phyloP scores from a whole-genome alignment of 345 rosid species.

The Eucalyptus paniculata region DNA sequence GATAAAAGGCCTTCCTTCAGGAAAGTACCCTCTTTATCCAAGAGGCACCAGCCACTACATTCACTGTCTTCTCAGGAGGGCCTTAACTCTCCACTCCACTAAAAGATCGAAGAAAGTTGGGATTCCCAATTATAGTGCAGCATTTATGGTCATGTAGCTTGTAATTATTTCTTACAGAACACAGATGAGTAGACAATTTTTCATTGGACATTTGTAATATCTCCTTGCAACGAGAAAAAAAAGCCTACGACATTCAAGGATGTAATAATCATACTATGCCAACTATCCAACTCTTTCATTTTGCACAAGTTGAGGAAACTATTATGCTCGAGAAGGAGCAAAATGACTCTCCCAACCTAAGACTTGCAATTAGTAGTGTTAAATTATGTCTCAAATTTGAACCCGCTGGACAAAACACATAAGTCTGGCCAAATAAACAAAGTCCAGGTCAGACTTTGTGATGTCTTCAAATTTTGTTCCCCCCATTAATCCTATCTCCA shows the following conservation, averaged over 20 bases:
- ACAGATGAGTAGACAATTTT: background rate
- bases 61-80: constrained; percentile 69
- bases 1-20: constrained; percentile 58
- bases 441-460: no score
- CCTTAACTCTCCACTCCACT: constrained; percentile 30
- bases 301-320: background rate
- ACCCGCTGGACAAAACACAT: no score
- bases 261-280: background rate
- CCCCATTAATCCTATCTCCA: no score
- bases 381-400: no score
- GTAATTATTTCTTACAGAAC: background rate
- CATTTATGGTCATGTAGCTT: background rate
- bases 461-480: no score
- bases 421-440: no score
- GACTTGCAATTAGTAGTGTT: background rate
- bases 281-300: background rate
- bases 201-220: background rate
- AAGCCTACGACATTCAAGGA: background rate
- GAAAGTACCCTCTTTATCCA: constrained; percentile 22
- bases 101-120: background rate
- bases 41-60: constrained; percentile 32
- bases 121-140: background rate
- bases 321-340: background rate
- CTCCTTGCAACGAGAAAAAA: background rate
- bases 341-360: background rate